Evolutionary conservation across 371 early-diverging fungal species (phyloP), one percentile per base, ranked within the genome.

Genomic region (Parasitella parasitica): DNA sequence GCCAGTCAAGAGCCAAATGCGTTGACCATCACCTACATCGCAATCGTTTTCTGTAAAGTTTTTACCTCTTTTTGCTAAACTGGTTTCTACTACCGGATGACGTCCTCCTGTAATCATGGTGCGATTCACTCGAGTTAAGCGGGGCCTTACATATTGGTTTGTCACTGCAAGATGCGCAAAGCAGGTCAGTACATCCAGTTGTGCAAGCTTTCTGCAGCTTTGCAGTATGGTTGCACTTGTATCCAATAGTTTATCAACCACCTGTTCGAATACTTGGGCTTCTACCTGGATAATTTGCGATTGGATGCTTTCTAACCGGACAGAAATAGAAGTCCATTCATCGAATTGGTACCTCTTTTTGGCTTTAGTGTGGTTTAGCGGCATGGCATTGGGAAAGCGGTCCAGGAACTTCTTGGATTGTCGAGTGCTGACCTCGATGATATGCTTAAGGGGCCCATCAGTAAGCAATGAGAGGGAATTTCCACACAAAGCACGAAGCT

Each of bases 51-150:
- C 72, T 13, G 89, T 77, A 73, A 91, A 96, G 32, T 85, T 69
- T 9, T 82, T 75, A 3, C 85, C 87, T 35, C 80, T 80, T 8
- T 64, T 62, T 22, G 83, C 77, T 20, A 94, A 81, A 53, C 85
- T 80, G 20, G 78, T 52, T 66, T 97, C 97, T 0, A 97, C 95
- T 0, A 93, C 94, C 0, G 95, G 94, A 71, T 97, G 97, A 20
- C 97, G 84, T 2, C 95, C 94, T 6, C 83, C 85, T 2, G 59
- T 46, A 28, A 90, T 84, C 26, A 72, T 46, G 5, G 70, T 75
- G 0, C 67, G 56, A 15, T 74, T 84, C 72, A 76, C 76, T 6
- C 70, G 63, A 22, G 81, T 82, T 9, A 93, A 67, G 4, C 64
- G 63, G 1, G 94, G 94, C 15, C 89, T 76, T 3, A 80, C 76